Base-by-base conservation (phyloP, 2,329 filamentous ascomycete species). In the Aspergillus fructus region DNA sequence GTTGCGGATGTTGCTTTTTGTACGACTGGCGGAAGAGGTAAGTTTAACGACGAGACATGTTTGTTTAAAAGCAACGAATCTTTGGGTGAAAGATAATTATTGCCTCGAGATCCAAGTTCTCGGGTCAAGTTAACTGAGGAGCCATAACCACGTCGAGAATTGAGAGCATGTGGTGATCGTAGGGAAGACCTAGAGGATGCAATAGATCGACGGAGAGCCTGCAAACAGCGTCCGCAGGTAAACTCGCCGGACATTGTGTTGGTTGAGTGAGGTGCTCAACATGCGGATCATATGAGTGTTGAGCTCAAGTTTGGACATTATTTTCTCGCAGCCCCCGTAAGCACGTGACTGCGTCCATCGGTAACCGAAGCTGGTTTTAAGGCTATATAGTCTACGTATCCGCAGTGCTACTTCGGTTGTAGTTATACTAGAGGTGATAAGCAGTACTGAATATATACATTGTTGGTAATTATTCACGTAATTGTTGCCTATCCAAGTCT, bases 191-290 rank as follows among this genome's bases (percentile, higher is more conserved):
- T 57, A 48, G 66, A 61, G 30, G 63, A 58, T 49, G 67, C 62
- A 42, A 65, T 61, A n/a, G 68, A 64, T 49, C 70, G 66, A 33
- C 67, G 67, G 27, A 77, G 65, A 46, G 66, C 69, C 60, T 73
- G 73, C 49, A 74, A 63, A 62, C 75, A 77, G 56, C 71, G 73
- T 45, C 69, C 68, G 66, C 75, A 77, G 48, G 74, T 76, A 61
- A 75, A 73, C 59, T 74, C 72, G 52, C 67, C 68, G 55, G 72
- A 66, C 74, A 77, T 77, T 66, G 65, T 62, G 63, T 60, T 63
- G 46, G 60, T 55, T 50, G 33, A 24, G 37, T 33, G 41, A 24
- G 45, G 15, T 47, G 9, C 50, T 54, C n/a, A 42, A 5, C 43
- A 30, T 45, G 23, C 3, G 19, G 45, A 34, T 52, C 50, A 17